Evolutionary conservation across 129 eudicot genomes (phyloP), one percentile per base, ranked within the genome.

Genomic region (Saposhnikovia divaricata): DNA sequence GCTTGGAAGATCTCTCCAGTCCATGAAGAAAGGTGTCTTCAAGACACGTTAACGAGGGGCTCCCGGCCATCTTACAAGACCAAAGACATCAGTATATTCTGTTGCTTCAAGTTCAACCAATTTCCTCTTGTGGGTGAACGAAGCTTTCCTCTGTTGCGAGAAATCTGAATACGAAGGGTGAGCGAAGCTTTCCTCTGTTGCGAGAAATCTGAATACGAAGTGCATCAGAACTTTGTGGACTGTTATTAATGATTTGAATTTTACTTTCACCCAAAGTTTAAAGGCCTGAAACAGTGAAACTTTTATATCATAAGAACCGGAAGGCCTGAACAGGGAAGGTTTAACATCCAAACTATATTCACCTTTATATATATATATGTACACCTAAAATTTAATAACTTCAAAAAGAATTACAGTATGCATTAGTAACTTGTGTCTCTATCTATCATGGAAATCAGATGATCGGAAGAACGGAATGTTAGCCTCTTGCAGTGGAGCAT

Each of bases 41-140:
- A 94, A 83, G 34, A 89, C 97, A 75, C 98, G 97, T 0, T 92
- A 31, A 31, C 34, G 93, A 21, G 97, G 92, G 21, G 98, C 98
- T 16, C 84, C 91, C 0, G 96, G 98, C 98, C 98, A 94, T 87
- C 98, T 87, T 69, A 94, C 96, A 43, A 97, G 97, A 13, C 98
- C 98, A 86, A 87, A 94, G 47, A 94, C 80, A 77, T 89, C 78
- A 3, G 98, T 94, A 79, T 94, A 90, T 90, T 91, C 98, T 4
- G 98, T 90, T 79, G 90, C 44, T 28, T 84, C 81, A 65, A 77
- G 78, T 87, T 92, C 98, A 10, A 94, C 82, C 82, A 94, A 63
- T 88, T 90, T 91, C 79, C 77, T 85, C 86, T 94, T 92, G 91
- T 92, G 34, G 34, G 34, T 31, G 34, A 31, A 1, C 34, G 34